These are phyloP conservation scores for Elsinoe necatrix DNA, from an alignment of 2,329 filamentous ascomycete genomes.

Conservation along the genomic window DNA sequence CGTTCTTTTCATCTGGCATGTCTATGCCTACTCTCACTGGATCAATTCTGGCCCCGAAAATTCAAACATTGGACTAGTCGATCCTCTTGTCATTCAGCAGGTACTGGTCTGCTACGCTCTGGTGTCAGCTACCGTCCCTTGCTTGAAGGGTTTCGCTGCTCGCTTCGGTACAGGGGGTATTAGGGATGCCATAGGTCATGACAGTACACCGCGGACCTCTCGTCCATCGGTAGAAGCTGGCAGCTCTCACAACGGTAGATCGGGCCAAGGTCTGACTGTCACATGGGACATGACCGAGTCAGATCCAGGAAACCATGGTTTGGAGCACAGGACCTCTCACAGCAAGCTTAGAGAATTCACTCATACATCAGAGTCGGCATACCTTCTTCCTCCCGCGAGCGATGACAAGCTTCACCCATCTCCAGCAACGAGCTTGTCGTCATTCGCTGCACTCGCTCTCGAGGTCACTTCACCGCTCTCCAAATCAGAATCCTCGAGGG, in stretches of 20 bases:
- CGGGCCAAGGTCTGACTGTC: neutral
- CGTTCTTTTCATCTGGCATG: constrained; percentile 7
- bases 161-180: constrained; percentile 18
- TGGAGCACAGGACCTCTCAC: neutral
- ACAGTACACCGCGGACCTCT: neutral
- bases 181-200: constrained; percentile 3
- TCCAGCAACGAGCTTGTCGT: neutral
- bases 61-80: constrained; percentile 21
- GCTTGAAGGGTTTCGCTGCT: constrained; percentile 22
- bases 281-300: neutral
- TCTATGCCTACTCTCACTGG: constrained; percentile 21
- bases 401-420: neutral
- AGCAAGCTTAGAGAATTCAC: neutral
- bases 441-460: neutral
- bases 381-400: neutral
- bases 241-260: neutral
- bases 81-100: constrained; percentile 21
- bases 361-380: neutral
- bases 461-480: neutral
- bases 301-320: neutral
- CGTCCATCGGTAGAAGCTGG: neutral
- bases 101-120: constrained; percentile 22
- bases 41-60: constrained; percentile 16
- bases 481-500: neutral
- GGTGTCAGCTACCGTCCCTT: constrained; percentile 23